Conservation (phyloP, 306 rosid genomes). For the Citrullus amarus region DNA sequence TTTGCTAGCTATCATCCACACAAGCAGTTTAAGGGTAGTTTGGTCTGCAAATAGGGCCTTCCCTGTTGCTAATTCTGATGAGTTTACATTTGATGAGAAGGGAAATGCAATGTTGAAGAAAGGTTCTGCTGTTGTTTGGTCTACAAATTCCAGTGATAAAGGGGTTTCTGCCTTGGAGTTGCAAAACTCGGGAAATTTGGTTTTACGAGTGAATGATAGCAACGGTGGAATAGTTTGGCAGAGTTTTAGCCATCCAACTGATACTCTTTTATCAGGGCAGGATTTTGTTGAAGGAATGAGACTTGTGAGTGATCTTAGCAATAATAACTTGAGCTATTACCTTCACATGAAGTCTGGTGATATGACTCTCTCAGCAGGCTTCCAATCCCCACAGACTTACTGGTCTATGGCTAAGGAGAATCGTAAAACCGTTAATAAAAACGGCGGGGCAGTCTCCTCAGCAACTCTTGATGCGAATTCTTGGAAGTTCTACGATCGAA, state of each 20-base stretch:
- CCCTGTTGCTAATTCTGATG: constrained; percentile 59
- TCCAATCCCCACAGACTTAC: constrained; percentile 57
- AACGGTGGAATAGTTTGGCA: constrained; percentile 46
- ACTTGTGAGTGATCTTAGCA: constrained; percentile 40
- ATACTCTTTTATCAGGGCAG: constrained; percentile 62
- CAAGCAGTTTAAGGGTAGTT: constrained; percentile 13
- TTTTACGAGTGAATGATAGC: constrained; percentile 26
- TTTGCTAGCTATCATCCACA: constrained; percentile 37
- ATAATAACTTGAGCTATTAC: constrained; percentile 36
- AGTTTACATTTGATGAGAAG: constrained; percentile 42
- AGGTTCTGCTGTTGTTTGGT: constrained; percentile 46
- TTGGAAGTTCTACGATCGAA: constrained; percentile 63
- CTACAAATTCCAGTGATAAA: constrained; percentile 34
- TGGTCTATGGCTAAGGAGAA: constrained; percentile 66
- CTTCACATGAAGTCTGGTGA: constrained; percentile 70
- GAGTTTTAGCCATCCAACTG: constrained; percentile 77
- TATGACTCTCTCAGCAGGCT: constrained; percentile 52
- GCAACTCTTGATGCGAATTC: constrained; percentile 58
- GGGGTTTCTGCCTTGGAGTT: constrained; percentile 52
- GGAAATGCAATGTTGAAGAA: constrained; percentile 43
- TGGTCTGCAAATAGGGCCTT: constrained; percentile 71
- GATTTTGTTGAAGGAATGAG: constrained; percentile 64
- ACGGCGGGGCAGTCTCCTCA: constrained; percentile 28
- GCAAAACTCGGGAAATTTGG: constrained; percentile 65
- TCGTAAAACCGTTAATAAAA: constrained; percentile 37